A percentile compares a stretch with the other conserved stretches of the same genome.
Evolutionary conservation across 192 early-diverging fungal species (phyloP).

Genomic region (Dissophora globulifera): DNA sequence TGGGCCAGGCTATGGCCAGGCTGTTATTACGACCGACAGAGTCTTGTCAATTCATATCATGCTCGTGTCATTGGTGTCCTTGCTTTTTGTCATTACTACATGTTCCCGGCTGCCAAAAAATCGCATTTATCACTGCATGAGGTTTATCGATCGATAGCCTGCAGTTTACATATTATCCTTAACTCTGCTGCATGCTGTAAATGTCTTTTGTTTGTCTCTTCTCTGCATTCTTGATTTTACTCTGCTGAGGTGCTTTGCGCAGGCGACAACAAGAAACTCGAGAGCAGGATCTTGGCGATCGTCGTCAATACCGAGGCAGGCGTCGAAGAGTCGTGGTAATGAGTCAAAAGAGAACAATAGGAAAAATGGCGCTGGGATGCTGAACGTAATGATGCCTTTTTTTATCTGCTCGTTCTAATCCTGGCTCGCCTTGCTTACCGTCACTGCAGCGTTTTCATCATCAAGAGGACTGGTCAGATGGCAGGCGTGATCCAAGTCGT

Average conservation of each 20-base stretch:
- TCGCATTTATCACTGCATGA: neutral
- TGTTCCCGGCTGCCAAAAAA: neutral
- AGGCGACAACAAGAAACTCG: slow-evolving; percentile 13
- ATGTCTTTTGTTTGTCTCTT: neutral
- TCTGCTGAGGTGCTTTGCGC: slow-evolving; percentile 42
- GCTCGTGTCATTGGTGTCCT: slow-evolving; percentile 18
- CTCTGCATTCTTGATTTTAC: slow-evolving; percentile 2
- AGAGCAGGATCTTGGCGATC: slow-evolving; percentile 42
- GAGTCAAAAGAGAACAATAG: neutral
- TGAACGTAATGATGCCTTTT: neutral
- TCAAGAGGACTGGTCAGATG: slow-evolving; percentile 32
- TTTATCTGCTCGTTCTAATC: neutral
- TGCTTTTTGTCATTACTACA: slow-evolving; percentile 2
- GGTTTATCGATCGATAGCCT: neutral
- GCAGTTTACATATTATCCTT: slow-evolving; percentile 32
- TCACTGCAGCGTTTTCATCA: slow-evolving; percentile 33
- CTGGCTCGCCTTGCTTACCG: neutral
- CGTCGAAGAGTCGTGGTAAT: slow-evolving; percentile 47
- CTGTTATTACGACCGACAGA: slow-evolving; percentile 38
- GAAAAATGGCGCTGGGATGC: neutral
- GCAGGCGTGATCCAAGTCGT: slow-evolving; percentile 30
- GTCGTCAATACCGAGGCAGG: slow-evolving; percentile 47
- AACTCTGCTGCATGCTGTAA: slow-evolving; percentile 12
- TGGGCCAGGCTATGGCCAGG: slow-evolving; percentile 13
- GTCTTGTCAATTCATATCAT: slow-evolving; percentile 50